These are phyloP conservation scores for Pyrenopolyporus hunteri DNA, from an alignment of 495 filamentous ascomycete species.

Conservation along the genomic window DNA sequence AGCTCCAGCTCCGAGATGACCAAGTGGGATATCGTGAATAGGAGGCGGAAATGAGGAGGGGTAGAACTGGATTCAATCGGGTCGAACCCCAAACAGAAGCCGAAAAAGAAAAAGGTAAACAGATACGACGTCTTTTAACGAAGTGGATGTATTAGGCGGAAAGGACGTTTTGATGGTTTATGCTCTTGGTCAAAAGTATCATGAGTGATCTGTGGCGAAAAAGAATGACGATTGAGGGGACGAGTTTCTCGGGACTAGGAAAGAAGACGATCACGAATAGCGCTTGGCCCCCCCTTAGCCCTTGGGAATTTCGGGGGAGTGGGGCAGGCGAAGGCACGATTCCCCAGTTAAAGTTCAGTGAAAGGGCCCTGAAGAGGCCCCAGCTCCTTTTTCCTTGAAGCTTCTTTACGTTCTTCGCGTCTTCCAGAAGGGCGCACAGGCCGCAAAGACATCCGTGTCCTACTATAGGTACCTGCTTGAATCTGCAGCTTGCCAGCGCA, in stretches of 20 bases:
- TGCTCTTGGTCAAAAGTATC: background rate
- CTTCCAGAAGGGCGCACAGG: constrained; percentile 44
- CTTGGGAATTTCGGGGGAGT: constrained; percentile 34
- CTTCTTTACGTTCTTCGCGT: constrained; percentile 43
- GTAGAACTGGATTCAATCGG: constrained; percentile 15
- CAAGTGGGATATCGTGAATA: background rate
- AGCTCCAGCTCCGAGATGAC: background rate
- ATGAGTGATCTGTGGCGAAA: constrained; percentile 30
- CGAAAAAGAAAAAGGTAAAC: background rate
- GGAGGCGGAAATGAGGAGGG: constrained; percentile 18
- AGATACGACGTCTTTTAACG: constrained; percentile 9
- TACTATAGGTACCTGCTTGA: constrained; percentile 28
- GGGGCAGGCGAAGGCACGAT: constrained; percentile 27
- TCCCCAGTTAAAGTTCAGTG: constrained; percentile 27
- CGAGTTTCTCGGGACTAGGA: constrained; percentile 12
- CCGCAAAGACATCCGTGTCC: constrained; percentile 26
- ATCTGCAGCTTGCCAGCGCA: constrained; percentile 29
- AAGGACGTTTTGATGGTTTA: background rate
- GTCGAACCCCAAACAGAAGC: constrained; percentile 4
- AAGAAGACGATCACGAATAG: constrained; percentile 23
- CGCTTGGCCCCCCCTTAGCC: constrained; percentile 23
- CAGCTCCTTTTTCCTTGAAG: constrained; percentile 28
- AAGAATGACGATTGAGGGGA: constrained; percentile 37
- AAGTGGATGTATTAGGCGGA: constrained; percentile 1
- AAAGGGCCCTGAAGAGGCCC: constrained; percentile 12